Conservation (phyloP, 805 yeast genomes). For the Yamadazyma sp. region DNA sequence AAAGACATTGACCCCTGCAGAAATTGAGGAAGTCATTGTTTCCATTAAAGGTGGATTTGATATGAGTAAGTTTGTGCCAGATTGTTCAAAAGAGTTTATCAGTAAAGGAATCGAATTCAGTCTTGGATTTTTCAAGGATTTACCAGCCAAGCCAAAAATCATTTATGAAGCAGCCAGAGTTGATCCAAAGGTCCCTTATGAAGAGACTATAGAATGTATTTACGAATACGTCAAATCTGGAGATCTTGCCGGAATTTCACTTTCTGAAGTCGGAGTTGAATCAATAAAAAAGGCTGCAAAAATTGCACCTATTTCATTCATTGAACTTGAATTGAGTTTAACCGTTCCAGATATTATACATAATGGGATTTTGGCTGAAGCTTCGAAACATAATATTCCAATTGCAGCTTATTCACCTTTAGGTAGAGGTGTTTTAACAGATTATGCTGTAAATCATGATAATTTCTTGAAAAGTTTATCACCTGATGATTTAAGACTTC, state of each 20-base stretch:
- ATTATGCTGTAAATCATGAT: slow-evolving; percentile 41
- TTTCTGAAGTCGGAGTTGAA: slow-evolving; percentile 67
- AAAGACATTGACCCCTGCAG: slow-evolving; percentile 1
- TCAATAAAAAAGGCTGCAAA: slow-evolving; percentile 58
- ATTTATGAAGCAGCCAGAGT: slow-evolving; percentile 74
- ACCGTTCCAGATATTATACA: slow-evolving; percentile 57
- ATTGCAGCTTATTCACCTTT: slow-evolving; percentile 82
- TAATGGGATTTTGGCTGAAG: slow-evolving; percentile 62
- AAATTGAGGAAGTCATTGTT: slow-evolving; percentile 32
- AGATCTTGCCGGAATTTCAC: slow-evolving; percentile 63
- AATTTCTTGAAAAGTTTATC: slow-evolving; percentile 13
- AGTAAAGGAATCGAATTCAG: slow-evolving; percentile 46
- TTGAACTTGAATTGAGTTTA: slow-evolving; percentile 78
- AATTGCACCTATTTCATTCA: slow-evolving; percentile 58
- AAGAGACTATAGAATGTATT: slow-evolving; percentile 54
- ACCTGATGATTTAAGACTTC: slow-evolving; percentile 4
- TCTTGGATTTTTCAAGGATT: slow-evolving; percentile 20
- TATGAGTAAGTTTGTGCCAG: slow-evolving; percentile 39
- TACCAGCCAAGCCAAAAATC: slow-evolving; percentile 27
- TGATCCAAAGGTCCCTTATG: slow-evolving; percentile 54
- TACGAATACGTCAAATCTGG: slow-evolving; percentile 61
- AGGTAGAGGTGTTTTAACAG: slow-evolving; percentile 76
- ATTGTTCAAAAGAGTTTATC: slow-evolving; percentile 48
- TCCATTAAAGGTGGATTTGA: slow-evolving; percentile 66
- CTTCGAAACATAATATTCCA: slow-evolving; percentile 58